Conservation (phyloP, 352 stramenopile genomes). For the Phytophthora fragariaefolia region DNA sequence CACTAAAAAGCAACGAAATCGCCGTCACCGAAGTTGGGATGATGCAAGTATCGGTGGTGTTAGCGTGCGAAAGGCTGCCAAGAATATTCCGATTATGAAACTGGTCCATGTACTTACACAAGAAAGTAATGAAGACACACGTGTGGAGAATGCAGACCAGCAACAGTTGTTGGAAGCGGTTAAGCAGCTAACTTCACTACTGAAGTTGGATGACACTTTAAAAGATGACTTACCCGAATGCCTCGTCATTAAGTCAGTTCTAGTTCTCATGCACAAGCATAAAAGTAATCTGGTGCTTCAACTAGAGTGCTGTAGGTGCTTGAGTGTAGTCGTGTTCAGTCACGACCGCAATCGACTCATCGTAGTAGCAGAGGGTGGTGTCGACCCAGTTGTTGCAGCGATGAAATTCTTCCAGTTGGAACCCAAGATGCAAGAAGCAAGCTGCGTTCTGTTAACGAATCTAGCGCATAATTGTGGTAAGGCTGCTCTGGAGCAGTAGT, state of each 20-base stretch:
- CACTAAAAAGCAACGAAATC: constrained; percentile 32
- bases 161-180: constrained; percentile 48
- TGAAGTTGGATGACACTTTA: constrained; percentile 59
- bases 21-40: constrained; percentile 61
- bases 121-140: constrained; percentile 15
- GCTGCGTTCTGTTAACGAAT: constrained; percentile 85
- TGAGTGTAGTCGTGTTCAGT: constrained; percentile 81
- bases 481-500: constrained; percentile 11
- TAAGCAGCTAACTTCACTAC: constrained; percentile 54
- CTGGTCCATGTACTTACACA: constrained; percentile 46
- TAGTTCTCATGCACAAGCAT: constrained; percentile 71
- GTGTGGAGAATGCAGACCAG: constrained; percentile 15
- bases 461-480: constrained; percentile 84
- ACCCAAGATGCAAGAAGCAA: constrained; percentile 71
- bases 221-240: constrained; percentile 87
- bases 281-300: constrained; percentile 59
- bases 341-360: constrained; percentile 79
- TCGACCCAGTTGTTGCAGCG: constrained; percentile 61
- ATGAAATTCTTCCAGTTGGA: constrained; percentile 71
- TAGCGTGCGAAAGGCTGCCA: constrained; percentile 41
- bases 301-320: constrained; percentile 77
- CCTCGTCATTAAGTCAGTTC: constrained; percentile 59
- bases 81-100: constrained; percentile 53
- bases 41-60: constrained; percentile 29
- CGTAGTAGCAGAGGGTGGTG: constrained; percentile 68